Percentiles rank a stretch among this genome's conserved stretches.
phyloP scores from a whole-genome alignment of 805 yeast genomes.

The Diddensiella caesifluorescens region DNA sequence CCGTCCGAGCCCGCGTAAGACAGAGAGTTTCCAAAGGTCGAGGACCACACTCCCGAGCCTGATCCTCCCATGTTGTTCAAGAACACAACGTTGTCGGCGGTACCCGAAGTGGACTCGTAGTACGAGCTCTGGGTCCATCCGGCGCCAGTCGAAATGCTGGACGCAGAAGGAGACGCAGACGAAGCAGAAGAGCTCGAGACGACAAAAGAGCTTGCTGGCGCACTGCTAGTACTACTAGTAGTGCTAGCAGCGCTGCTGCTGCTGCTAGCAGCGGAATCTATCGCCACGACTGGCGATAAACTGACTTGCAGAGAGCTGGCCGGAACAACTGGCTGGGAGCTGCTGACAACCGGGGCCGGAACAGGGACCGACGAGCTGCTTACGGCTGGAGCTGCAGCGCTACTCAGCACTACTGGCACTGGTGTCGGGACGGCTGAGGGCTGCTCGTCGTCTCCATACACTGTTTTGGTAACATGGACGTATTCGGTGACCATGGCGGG shows the following conservation, averaged over 20 bases:
- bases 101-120: conserved; percentile 60
- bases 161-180: conserved; percentile 46
- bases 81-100: conserved; percentile 68
- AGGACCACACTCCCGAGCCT: conserved; percentile 85
- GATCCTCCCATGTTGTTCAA: conserved; percentile 85
- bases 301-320: conserved; percentile 31
- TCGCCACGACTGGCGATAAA: conserved; percentile 22
- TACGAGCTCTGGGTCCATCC: conserved; percentile 84
- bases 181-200: conserved; percentile 26
- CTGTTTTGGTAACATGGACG: conserved; percentile 52
- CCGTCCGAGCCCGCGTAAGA: conserved; percentile 81
- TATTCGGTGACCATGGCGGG: conserved; percentile 68
- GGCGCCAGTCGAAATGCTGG: conserved; percentile 55
- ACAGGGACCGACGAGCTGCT: conserved; percentile 26
- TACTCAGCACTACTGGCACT: neutral
- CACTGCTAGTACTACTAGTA: conserved; percentile 5
- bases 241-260: neutral
- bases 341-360: conserved; percentile 8
- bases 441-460: conserved; percentile 18
- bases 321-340: conserved; percentile 24
- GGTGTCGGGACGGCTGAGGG: no score
- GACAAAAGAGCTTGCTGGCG: conserved; percentile 23
- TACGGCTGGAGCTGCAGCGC: conserved; percentile 30
- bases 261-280: conserved; percentile 8
- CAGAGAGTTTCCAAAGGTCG: conserved; percentile 85